Base-by-base conservation (phyloP, 148 eudicot genomes). In the Talinum fruticosum region DNA sequence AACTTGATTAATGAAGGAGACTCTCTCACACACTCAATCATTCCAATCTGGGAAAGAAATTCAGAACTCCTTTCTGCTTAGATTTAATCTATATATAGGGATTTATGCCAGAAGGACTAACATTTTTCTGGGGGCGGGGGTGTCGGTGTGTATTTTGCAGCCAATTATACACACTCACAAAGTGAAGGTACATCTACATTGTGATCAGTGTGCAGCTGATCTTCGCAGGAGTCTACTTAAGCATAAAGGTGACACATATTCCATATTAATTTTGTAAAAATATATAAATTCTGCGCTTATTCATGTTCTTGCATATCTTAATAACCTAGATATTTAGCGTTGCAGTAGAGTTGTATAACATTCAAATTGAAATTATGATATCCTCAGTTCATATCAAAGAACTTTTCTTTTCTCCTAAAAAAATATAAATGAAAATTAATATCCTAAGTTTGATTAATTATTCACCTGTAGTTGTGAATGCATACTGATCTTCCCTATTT, bases 161-260 rank as follows among this genome's bases (percentile, higher is more conserved):
- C 59, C 61, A 76, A 37, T 57, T 69, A 28, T 83, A 24, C 79
- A 81, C 53, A 80, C 83, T 57, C 86, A 85, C 15, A 83, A 59
- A 7, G 73, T 91, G 62, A 89, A 88, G 76, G 83, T 82, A 23
- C 87, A 88, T 76, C 70, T 91, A 81, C 96, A 91, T 41, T 91
- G 96, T 64, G 88, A 85, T 28, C 82, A 91, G 84, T 89, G 96
- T 54, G 91, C 83, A 37, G 69, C 80, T 75, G 91, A 89, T 51
- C 76, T 85, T 6, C 84, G 87, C 24, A 82, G 78, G 76, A 89
- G 81, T 49, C 80, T 91, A 70, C 80, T 89, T 15, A 81, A 76
- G 79, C 91, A 89, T 84, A 87, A 89, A 91, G 96, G 96, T 90
- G 66, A 83, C 38, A 34, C 0, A 28, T 33, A 2, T 49, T 75